Conservation (phyloP, 2,329 filamentous ascomycete species). For the Aspergillus ruber region DNA sequence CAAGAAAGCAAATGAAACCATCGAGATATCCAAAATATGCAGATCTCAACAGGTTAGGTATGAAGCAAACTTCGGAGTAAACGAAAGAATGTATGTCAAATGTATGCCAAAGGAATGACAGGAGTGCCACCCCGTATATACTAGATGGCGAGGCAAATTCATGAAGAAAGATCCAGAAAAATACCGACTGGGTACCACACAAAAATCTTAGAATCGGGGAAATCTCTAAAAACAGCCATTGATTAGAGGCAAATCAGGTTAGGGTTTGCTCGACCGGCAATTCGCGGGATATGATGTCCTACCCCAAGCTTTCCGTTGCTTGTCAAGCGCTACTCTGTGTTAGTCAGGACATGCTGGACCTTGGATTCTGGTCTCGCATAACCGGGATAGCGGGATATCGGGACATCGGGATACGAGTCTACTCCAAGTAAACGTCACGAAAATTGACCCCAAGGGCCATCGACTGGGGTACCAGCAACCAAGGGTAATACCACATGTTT, state of each 20-base stretch:
- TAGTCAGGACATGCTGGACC: not conserved
- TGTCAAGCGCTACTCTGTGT: not conserved
- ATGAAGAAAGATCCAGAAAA: not conserved
- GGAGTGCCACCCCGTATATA: not conserved
- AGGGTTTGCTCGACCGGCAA: not conserved
- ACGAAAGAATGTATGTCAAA: not conserved
- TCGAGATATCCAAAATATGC: not conserved
- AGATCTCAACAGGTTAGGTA: not conserved
- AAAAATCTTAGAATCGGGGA: not conserved
- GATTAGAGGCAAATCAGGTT: not conserved
- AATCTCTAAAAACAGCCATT: not conserved
- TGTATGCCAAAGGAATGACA: not conserved
- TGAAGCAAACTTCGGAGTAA: not conserved
- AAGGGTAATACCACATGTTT: no score
- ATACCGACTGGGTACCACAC: not conserved
- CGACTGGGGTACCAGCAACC: no score
- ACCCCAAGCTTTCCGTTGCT: not conserved
- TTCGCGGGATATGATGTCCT: not conserved
- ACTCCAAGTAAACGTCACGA: no score
- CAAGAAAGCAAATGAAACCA: constrained; percentile 5
- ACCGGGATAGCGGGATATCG: not conserved
- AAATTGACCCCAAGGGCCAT: no score
- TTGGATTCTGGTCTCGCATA: no score
- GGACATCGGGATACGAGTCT: no score
- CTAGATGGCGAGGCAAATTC: not conserved